Base-by-base conservation (phyloP, 2,329 filamentous ascomycete species). In the Fusarium bactridioides region DNA sequence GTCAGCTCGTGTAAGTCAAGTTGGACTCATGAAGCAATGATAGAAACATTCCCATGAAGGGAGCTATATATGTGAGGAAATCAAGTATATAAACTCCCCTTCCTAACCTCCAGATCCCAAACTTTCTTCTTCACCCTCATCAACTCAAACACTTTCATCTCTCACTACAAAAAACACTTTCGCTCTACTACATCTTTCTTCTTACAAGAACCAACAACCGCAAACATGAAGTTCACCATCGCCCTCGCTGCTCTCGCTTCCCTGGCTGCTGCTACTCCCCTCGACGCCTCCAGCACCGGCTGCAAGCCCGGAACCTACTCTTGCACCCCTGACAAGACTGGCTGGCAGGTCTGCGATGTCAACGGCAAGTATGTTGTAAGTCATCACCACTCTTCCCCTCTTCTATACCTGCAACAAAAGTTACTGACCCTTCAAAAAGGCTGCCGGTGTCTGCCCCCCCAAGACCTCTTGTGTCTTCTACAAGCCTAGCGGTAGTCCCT, bases 401-500 rank as follows among this genome's bases (percentile, higher is more conserved):
- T 25, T 27, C 3, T 27, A 2, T 6, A 7, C 8, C 31, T 33
- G 8, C 6, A 3, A 44, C 8, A 19, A 4, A 21, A 31, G 27
- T 48, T 3, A 50, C 47, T 51, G 29, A 51, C 18, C n/a, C 3
- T 15, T 4, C 10, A 15, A 29, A 41, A 41, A 83, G 81, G 76
- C 67, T 57, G 79, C 74, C 27, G 82, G 82, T 16, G 60, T 65
- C 59, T 83, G 82, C 67, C 80, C 81, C 18, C 80, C 80, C 66
- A 71, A 81, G 56, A 82, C 80, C 21, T 41, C 72, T 41, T 83
- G 82, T 77, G 78, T 79, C 76, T 83, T 83, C 78, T 77, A 79
- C 35, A 41, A 43, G 76, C 40, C 70, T 44, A 83, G 77, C 76
- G 56, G 67, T 53, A 82, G 79, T 78, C 81, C 82, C 67, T 83